Base-by-base conservation (phyloP, 768 basidiomycete species). In the Phlebiopsis flavidoalba region DNA sequence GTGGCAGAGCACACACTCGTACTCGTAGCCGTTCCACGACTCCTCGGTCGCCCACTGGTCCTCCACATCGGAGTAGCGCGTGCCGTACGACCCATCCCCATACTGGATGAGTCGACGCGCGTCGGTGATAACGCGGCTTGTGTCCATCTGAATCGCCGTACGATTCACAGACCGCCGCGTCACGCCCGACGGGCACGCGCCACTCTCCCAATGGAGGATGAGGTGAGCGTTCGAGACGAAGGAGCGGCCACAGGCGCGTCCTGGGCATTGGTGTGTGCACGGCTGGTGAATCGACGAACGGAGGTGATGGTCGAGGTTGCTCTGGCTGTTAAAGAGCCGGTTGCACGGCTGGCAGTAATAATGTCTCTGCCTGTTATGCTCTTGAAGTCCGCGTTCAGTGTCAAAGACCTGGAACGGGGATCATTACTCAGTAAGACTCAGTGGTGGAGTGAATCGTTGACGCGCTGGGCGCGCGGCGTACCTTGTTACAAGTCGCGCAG, bases 1-100 rank as follows among this genome's bases (percentile, higher is more conserved):
- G 68, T 83, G 78, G 69, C 88, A 89, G 24, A 90, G 70, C 66
- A 83, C 82, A 70, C 88, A 90, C 70, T 90, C 86, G 69, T 77
- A 90, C 5, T 63, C 73, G 5, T 0, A 5, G 0, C 75, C 75
- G 61, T 80, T 81, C 74, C 74, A 80, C 12, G 80, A 74, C 26
- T 63, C 69, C 2, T 67, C 65, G 10, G 79, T 80, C 50, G 78
- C 77, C 67, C 62, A 69, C 21, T 55, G n/a, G 22, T 69, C 74
- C 11, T 79, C 77, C 24, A 76, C 35, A 50, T 67, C 35, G 69
- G 19, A 67, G 24, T 69, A 11, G 63, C 35, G 52, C 14, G 31
- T 26, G 17, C 31, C 35, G 60, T 22, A 60, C 37, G 8, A 62
- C 58, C n/a, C 63, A 57, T 63, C 61, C 22, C 67, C 67, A 35